Evolutionary conservation across 495 filamentous ascomycete genomes (phyloP), one percentile per base, ranked within the genome.

Genomic region (Chaetomium fimeti): DNA sequence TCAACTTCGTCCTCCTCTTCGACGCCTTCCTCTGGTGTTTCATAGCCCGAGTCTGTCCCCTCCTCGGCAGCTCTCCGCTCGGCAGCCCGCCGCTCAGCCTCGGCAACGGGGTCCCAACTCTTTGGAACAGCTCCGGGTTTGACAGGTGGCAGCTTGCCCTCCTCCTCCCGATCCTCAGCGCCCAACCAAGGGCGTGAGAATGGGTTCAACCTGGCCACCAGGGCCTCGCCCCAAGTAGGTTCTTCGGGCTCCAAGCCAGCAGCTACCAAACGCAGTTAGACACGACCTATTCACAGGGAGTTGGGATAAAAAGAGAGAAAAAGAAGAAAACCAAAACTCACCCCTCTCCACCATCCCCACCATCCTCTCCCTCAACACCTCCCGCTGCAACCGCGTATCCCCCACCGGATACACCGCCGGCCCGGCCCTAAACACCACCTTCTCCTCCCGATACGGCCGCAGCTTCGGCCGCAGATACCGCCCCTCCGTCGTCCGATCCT

Each of bases 401-500:
- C 72, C 72, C 15, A 71, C 36, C 8, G 69, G 69, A 36, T 60
- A 74, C 9, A 64, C 15, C 1, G 71, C 67, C 32, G 64, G 69
- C 0, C 73, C 73, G 0, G 9, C 32, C 9, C 65, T 38, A 24
- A 43, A 68, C 53, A 60, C 40, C 32, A 64, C 55, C 47, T 64
- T 63, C 2, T 72, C 68, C 12, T 68, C 49, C 4, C 54, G 57
- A 55, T 66, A 71, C 56, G 64, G 64, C 20, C 24, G 1, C 42
- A 72, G 62, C 59, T 71, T 69, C 2, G 57, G 60, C 36, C 68
- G 60, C 42, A 47, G 43, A 45, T 65, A 75, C 7, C n/a, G 15
- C n/a, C 1, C 1, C 52, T 65, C 57, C 15, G 65, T 64, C 40
- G 65, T 62, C 45, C 58, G 69, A 56, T 73, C 73, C 0, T 11